A percentile compares a stretch with the other conserved stretches of the same genome.
These are phyloP conservation scores for Stagonosporopsis vannaccii DNA, from an alignment of 2,329 filamentous ascomycete genomes.

Conservation along the genomic window DNA sequence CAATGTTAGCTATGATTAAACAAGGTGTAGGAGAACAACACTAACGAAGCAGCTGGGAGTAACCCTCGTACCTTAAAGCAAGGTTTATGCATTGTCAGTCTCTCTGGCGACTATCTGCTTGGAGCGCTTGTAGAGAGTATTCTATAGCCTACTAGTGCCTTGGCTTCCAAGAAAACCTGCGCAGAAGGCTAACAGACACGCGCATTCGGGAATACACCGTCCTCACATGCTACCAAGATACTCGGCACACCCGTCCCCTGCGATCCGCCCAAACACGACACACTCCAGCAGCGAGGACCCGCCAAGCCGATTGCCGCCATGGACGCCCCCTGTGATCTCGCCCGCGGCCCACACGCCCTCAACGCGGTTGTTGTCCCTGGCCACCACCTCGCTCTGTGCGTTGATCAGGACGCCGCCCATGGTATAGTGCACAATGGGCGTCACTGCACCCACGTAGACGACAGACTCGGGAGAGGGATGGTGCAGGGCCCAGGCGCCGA, in stretches of 20 bases:
- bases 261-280: constrained; percentile 68
- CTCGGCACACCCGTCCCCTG: constrained; percentile 50
- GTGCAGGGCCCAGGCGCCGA: constrained; percentile 64
- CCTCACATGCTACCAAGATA: constrained; percentile 8
- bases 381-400: constrained; percentile 60
- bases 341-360: constrained; percentile 68
- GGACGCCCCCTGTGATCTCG: constrained; percentile 70
- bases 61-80: no score
- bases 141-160: no score
- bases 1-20: no score
- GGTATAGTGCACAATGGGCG: constrained; percentile 70
- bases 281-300: constrained; percentile 69
- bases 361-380: constrained; percentile 54
- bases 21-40: no score
- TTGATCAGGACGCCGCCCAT: constrained; percentile 71
- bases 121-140: no score
- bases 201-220: no score
- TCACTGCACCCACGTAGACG: constrained; percentile 66
- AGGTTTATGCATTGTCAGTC: no score
- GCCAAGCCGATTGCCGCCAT: constrained; percentile 68
- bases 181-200: no score
- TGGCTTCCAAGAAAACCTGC: no score
- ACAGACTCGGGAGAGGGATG: constrained; percentile 59
- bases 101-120: no score
- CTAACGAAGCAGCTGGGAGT: no score